Conservation (phyloP, 139 green algal species). For the Asterochloris erici region DNA sequence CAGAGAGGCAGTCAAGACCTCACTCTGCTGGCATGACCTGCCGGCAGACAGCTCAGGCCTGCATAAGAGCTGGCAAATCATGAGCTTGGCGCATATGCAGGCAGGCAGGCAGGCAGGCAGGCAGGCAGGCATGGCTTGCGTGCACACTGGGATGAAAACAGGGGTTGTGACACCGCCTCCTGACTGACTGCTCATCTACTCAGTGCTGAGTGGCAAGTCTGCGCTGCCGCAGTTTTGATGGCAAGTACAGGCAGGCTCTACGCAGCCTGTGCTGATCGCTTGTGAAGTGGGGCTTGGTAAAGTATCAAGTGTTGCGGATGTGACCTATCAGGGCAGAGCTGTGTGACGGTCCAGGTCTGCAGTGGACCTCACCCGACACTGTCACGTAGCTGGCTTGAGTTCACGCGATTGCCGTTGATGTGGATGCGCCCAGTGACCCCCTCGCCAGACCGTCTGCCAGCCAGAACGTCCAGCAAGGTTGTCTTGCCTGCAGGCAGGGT, state of each 20-base stretch:
- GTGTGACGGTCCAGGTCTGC: neutral
- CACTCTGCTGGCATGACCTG: too few species aligned
- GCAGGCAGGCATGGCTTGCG: too few species aligned
- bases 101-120: too few species aligned
- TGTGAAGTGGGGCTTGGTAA: neutral
- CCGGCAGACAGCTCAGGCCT: too few species aligned
- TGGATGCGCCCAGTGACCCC: constrained; percentile 38
- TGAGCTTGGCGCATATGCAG: too few species aligned
- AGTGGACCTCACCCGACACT: constrained; percentile 1
- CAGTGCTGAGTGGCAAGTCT: neutral
- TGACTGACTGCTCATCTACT: too few species aligned
- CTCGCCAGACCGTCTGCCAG: constrained; percentile 32
- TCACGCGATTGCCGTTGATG: constrained; percentile 42
- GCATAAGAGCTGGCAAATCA: too few species aligned
- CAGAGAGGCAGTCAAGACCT: constrained; percentile 21
- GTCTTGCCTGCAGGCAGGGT: constrained; percentile 22
- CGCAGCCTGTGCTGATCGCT: neutral
- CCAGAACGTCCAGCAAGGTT: constrained; percentile 60
- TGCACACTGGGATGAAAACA: too few species aligned
- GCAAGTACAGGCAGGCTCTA: neutral
- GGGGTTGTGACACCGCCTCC: too few species aligned
- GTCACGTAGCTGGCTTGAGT: neutral
- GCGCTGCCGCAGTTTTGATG: neutral
- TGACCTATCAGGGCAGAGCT: neutral
- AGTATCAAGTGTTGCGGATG: neutral